Base-by-base conservation (phyloP, 108 stramenopile species). In the Mediolabrus comicus region DNA sequence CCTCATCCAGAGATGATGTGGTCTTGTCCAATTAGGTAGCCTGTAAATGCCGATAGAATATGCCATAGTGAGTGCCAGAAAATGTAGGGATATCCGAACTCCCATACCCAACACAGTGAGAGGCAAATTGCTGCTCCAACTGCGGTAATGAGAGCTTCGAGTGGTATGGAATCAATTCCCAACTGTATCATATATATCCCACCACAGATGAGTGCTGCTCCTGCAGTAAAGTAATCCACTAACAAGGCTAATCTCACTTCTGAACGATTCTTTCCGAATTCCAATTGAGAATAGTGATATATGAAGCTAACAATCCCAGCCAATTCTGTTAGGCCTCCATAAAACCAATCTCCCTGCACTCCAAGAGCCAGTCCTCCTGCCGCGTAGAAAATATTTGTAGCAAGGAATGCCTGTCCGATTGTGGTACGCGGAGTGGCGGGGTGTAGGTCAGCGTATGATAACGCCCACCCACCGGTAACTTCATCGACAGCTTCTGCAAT, bases 11-110 rank as follows among this genome's bases (percentile, higher is more conserved):
- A 77, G 46, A 52, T 2, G 19, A 57, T 24, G 51, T 89, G 87
- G 8, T 70, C 71, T 36, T 73, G 62, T 14, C 92, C 90, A 51
- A 91, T 72, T 8, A 82, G 22, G 71, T 81, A 94, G n/a, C 87
- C 92, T 4, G 84, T 79, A 26, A 78, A 83, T 2, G 92, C 92
- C 54, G 65, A 61, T 49, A 87, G 75, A 27, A 94, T 62, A 65
- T 94, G 92, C 92, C 92, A 94, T 43, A 94, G 38, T 8, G 78
- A 75, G 79, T 94, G 92, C 69, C 81, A 74, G 39, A 94, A 78
- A 51, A 91, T 76, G 35, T 79, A 82, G 1, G 71, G 70, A 69
- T 75, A 69, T 1, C 77, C 77, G 30, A 75, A 72, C 55, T 91
- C 92, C 81, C 85, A 91, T 14, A 91, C 79, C 89, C 88, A 91